Percentiles rank a stretch among this genome's conserved stretches.
phyloP scores from a whole-genome alignment of 2,329 filamentous ascomycete species.

The Fonsecaea monophora region DNA sequence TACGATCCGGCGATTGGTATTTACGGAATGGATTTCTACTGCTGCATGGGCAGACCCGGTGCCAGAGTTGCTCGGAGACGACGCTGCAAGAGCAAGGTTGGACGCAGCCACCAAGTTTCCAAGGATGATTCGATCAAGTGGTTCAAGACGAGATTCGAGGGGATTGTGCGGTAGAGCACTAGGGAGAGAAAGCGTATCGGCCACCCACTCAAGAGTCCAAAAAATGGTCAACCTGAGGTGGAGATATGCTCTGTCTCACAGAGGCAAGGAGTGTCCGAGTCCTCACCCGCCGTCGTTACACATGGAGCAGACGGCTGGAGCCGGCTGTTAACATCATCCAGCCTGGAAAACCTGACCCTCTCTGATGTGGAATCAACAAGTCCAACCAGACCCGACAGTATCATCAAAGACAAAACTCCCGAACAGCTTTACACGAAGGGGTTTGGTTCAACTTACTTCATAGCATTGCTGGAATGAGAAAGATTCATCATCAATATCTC shows the following conservation, averaged over 20 bases:
- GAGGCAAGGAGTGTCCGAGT: not conserved
- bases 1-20: constrained; percentile 98
- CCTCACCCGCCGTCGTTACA: constrained; percentile 76
- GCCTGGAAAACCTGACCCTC: not conserved
- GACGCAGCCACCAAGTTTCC: constrained; percentile 89
- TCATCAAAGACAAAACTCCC: not conserved
- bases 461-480: constrained; percentile 7
- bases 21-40: constrained; percentile 99
- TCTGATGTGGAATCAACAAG: not conserved
- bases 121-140: constrained; percentile 96
- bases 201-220: not conserved
- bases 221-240: not conserved
- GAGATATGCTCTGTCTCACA: not conserved
- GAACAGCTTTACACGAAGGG: not conserved
- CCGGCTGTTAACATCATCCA: constrained; percentile 69
- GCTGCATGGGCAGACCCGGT: constrained; percentile 99
- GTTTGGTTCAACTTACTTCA: not conserved
- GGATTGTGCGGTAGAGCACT: constrained; percentile 86
- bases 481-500: not conserved
- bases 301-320: constrained; percentile 97
- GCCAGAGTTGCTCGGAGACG: constrained; percentile 96
- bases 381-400: not conserved
- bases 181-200: not conserved
- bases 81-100: constrained; percentile 85
- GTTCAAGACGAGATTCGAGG: constrained; percentile 96